phyloP scores from a whole-genome alignment of 306 rosid species.

The Gleditsia sinensis region DNA sequence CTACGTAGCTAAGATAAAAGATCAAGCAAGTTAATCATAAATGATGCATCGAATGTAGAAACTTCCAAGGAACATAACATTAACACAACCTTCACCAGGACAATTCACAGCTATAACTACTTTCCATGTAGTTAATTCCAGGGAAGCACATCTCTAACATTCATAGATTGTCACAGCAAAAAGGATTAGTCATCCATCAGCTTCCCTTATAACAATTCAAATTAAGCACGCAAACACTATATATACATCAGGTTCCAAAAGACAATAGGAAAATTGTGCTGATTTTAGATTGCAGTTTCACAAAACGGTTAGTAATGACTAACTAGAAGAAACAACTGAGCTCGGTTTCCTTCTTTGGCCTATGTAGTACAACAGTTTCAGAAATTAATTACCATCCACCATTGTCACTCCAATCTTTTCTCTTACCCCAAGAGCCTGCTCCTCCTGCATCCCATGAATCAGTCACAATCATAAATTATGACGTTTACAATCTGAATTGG shows the following conservation, averaged over 20 bases:
- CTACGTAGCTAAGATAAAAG: no score
- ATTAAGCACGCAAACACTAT: not conserved
- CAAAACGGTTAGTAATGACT: not conserved
- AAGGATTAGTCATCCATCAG: constrained; percentile 22
- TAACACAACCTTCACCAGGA: not conserved
- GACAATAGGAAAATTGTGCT: not conserved
- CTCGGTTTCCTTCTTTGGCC: constrained; percentile 16
- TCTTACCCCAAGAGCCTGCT: constrained; percentile 55
- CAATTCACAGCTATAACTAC: not conserved
- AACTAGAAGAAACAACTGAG: constrained; percentile 1
- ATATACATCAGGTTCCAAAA: constrained; percentile 22
- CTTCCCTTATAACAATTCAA: not conserved
- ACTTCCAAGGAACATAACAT: no score
- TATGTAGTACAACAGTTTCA: not conserved
- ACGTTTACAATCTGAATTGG: constrained; percentile 2
- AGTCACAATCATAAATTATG: constrained; percentile 4
- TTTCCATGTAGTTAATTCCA: not conserved
- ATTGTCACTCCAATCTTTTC: constrained; percentile 35
- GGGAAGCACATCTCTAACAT: constrained; percentile 4
- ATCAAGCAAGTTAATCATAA: no score
- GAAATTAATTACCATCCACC: constrained; percentile 57
- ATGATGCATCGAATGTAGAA: no score
- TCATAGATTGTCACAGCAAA: constrained; percentile 11
- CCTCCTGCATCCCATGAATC: constrained; percentile 33
- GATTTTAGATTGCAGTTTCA: not conserved